These are phyloP conservation scores for Terana coerulea DNA, from an alignment of 768 basidiomycete genomes.

Conservation along the genomic window DNA sequence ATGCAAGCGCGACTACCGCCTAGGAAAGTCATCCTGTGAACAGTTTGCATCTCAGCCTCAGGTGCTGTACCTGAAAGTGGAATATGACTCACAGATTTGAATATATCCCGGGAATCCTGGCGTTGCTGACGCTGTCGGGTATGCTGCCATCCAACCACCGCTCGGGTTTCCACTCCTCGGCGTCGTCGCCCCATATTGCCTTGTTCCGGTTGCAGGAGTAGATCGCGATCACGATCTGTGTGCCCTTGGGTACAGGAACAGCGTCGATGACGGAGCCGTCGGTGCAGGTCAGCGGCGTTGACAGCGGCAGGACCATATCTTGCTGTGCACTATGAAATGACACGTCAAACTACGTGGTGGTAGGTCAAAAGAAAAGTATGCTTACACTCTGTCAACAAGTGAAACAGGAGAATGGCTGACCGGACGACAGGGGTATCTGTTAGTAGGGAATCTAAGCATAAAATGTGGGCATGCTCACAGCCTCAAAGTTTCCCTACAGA, in stretches of 20 bases:
- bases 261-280: conserved; percentile 34
- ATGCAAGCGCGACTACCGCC: conserved; percentile 10
- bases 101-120: conserved; percentile 12
- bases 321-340: conserved; percentile 29
- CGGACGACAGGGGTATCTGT: neutral
- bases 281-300: conserved; percentile 36
- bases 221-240: conserved; percentile 37
- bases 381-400: conserved; percentile 7
- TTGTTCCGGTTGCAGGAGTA: conserved; percentile 44
- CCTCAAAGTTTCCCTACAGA: conserved; percentile 21
- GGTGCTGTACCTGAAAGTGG: neutral
- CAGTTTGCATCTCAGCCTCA: neutral
- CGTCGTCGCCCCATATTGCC: conserved; percentile 54
- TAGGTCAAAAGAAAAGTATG: neutral
- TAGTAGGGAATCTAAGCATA: neutral
- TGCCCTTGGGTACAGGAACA: conserved; percentile 44
- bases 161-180: conserved; percentile 54
- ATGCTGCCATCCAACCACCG: conserved; percentile 44
- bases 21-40: conserved; percentile 10
- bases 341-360: neutral
- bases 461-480: conserved; percentile 14
- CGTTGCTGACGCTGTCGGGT: conserved; percentile 4
- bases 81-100: conserved; percentile 5
- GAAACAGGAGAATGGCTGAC: conserved; percentile 11
- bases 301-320: conserved; percentile 57